Percentiles rank a stretch among this genome's conserved stretches.
These are phyloP conservation scores for Angomonas ambiguus DNA, from an alignment of 208 protist species.

Conservation along the genomic window DNA sequence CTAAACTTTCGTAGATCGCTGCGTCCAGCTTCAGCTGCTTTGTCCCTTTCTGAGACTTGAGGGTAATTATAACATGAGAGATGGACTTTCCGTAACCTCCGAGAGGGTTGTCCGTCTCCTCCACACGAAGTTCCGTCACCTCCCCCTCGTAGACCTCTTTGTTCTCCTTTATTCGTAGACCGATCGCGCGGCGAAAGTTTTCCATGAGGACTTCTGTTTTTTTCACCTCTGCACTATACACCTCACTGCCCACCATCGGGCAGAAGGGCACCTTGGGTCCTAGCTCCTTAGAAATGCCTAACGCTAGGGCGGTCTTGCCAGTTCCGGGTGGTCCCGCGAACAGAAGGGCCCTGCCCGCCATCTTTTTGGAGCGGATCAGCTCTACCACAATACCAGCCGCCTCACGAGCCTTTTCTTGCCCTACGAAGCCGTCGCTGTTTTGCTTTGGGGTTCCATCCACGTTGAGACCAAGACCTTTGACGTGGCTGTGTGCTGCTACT, in stretches of 20 bases:
- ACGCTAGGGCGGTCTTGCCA: conserved; percentile 97
- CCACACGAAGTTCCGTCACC: conserved; percentile 98
- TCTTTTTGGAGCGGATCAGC: conserved; percentile 99
- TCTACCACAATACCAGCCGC: conserved; percentile 98
- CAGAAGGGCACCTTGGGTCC: conserved; percentile 99
- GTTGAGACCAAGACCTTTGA: conserved; percentile 98
- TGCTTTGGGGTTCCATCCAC: conserved; percentile 86
- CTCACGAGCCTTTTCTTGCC: conserved; percentile 97
- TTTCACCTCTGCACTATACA: conserved; percentile 99
- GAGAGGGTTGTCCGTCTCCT: conserved; percentile 98
- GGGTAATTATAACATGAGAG: conserved; percentile 96
- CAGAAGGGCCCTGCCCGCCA: conserved; percentile 99
- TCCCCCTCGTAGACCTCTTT: conserved; percentile 99
- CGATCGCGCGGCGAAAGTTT: conserved; percentile 99
- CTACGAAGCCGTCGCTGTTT: conserved; percentile 95
- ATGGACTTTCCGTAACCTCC: conserved; percentile 98
- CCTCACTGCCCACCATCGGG: conserved; percentile 99
- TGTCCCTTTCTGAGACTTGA: conserved; percentile 97
- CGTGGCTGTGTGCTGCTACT: conserved; percentile 98
- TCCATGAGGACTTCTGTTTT: conserved; percentile 99
- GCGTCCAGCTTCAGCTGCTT: conserved; percentile 99
- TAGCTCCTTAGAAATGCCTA: conserved; percentile 98
- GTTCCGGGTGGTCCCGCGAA: conserved; percentile 99
- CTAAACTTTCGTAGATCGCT: conserved; percentile 98
- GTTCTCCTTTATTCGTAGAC: conserved; percentile 99